phyloP scores from a whole-genome alignment of 352 stramenopile species.

The Globisporangium barbulae region DNA sequence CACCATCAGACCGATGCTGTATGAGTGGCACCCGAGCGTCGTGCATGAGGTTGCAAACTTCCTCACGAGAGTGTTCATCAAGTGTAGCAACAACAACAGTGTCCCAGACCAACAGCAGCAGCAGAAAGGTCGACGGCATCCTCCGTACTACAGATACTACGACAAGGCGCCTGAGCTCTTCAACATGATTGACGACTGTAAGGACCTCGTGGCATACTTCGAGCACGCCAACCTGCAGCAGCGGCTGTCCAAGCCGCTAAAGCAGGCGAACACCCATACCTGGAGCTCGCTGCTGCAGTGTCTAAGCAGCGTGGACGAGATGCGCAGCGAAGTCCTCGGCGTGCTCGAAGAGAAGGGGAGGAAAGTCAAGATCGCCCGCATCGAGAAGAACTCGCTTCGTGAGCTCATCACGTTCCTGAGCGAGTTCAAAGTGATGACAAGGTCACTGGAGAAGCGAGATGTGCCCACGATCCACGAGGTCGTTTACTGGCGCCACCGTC shows the following conservation, averaged over 20 bases:
- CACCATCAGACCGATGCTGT: neutral
- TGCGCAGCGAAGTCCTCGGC: neutral
- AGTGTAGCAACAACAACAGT: neutral
- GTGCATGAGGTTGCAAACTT: neutral
- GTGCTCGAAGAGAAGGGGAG: neutral
- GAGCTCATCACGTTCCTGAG: neutral
- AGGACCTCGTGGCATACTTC: constrained; percentile 1
- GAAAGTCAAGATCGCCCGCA: neutral
- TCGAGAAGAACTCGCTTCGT: neutral
- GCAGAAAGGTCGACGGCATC: neutral
- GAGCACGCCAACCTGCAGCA: neutral
- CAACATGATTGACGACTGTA: constrained; percentile 7
- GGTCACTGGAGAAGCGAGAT: neutral
- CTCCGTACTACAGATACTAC: constrained; percentile 2
- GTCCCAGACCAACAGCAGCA: neutral
- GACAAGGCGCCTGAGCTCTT: neutral
- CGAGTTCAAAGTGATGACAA: constrained; percentile 1
- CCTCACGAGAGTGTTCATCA: neutral
- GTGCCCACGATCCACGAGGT: constrained; percentile 3
- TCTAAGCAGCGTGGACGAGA: neutral
- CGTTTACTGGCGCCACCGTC: constrained; percentile 6
- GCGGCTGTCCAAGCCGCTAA: neutral
- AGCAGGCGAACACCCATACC: neutral
- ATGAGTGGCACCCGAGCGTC: constrained; percentile 5
- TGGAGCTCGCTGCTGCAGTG: neutral